Percentiles rank a stretch among this genome's conserved stretches.
phyloP scores from a whole-genome alignment of 2,329 filamentous ascomycete genomes.

The Botrytis galanthina region DNA sequence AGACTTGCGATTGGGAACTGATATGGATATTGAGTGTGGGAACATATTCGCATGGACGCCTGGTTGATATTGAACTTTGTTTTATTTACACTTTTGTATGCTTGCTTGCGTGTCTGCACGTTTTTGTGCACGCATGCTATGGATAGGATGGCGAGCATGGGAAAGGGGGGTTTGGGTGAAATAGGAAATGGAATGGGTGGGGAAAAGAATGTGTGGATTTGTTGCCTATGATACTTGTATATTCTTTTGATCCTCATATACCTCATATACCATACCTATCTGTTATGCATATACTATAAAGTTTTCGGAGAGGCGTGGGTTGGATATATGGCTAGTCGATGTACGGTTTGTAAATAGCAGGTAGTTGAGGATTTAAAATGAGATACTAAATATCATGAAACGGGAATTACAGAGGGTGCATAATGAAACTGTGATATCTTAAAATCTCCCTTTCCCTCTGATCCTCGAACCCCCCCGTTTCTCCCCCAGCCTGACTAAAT shows the following conservation, averaged over 20 bases:
- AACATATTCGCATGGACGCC: neutral
- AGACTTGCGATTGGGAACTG: neutral
- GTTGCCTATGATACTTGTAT: constrained; percentile 3
- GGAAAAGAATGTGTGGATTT: constrained; percentile 9
- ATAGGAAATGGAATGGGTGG: constrained; percentile 7
- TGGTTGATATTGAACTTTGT: constrained; percentile 11
- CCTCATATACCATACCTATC: neutral
- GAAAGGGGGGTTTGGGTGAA: constrained; percentile 3
- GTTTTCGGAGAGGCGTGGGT: neutral
- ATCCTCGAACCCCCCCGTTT: neutral
- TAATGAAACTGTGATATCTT: neutral
- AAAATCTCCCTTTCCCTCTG: neutral
- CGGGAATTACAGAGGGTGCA: neutral
- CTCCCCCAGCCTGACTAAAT: neutral
- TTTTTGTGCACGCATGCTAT: neutral
- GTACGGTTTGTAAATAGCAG: neutral
- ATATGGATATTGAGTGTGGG: neutral
- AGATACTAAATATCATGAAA: neutral
- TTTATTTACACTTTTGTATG: constrained; percentile 10
- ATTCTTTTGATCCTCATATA: neutral
- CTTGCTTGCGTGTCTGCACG: neutral
- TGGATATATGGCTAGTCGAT: neutral
- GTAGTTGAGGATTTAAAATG: neutral
- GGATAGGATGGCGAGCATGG: neutral
- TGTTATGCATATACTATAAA: neutral